phyloP scores from a whole-genome alignment of 2,329 filamentous ascomycete species.

The Neodidymelliopsis sp. region DNA sequence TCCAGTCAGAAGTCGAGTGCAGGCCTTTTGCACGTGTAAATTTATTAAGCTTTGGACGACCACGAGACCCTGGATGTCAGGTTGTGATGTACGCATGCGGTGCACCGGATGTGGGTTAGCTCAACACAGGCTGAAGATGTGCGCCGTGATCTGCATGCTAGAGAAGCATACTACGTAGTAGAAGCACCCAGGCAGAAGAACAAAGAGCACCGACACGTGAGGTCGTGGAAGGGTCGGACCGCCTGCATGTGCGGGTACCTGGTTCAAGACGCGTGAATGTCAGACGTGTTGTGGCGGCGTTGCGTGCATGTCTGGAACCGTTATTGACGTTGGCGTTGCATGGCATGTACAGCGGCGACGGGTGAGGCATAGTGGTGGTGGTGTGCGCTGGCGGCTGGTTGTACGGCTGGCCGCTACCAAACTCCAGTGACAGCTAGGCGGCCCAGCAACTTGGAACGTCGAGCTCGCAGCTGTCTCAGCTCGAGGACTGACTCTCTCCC shows the following conservation, averaged over 20 bases:
- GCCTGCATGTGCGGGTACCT: conserved; percentile 7
- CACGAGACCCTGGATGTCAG: not conserved
- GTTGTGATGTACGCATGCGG: not conserved
- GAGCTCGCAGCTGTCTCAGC: conserved; percentile 19
- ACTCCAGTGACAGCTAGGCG: conserved; percentile 7
- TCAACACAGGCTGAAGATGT: not conserved
- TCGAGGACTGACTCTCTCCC: conserved; percentile 19
- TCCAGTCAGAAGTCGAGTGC: too few species aligned
- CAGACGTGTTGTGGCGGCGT: not conserved
- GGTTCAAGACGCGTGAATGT: conserved; percentile 1
- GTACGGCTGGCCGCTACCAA: too few species aligned
- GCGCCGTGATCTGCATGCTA: conserved; percentile 8
- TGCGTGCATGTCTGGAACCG: too few species aligned
- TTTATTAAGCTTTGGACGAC: too few species aligned
- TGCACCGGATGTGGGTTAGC: not conserved
- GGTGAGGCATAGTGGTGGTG: too few species aligned
- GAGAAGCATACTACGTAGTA: too few species aligned
- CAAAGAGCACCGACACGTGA: conserved; percentile 7
- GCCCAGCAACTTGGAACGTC: conserved; percentile 1
- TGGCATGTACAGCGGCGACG: too few species aligned
- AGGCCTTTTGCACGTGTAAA: too few species aligned
- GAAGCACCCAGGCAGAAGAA: too few species aligned
- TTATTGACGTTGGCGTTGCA: not conserved
- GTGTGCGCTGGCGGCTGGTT: not conserved
- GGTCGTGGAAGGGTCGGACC: conserved; percentile 5